phyloP scores from a whole-genome alignment of 225 moss, liverwort and hornwort genomes.

The Anthoceros angustus region DNA sequence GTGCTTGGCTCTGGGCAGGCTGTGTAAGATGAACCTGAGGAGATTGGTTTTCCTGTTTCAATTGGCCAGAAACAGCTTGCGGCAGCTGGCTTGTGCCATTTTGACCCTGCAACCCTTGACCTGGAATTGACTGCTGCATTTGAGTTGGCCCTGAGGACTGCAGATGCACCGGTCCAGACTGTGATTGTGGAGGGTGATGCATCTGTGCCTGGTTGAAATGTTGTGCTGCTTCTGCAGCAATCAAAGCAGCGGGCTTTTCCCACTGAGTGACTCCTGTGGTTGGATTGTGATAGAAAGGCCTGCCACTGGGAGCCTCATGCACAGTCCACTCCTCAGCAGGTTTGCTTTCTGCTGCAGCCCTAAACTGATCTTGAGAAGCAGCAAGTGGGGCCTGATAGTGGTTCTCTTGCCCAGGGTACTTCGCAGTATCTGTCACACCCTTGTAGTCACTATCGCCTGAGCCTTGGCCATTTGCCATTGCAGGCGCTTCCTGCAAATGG shows the following conservation, averaged over 20 bases:
- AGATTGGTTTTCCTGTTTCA: slow-evolving; percentile 16
- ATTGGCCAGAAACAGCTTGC: not conserved
- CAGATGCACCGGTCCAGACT: slow-evolving; percentile 7
- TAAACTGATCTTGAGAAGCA: slow-evolving; percentile 13
- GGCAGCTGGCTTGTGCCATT: not conserved
- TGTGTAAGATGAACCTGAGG: slow-evolving; percentile 36
- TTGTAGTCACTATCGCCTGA: not conserved
- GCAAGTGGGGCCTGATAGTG: not conserved
- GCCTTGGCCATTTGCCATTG: slow-evolving; percentile 4
- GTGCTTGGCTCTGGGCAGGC: slow-evolving; percentile 8
- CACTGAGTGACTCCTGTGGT: slow-evolving; percentile 41
- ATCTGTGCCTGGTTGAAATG: slow-evolving; percentile 29
- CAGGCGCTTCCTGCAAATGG: not conserved
- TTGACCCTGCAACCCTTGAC: slow-evolving; percentile 6
- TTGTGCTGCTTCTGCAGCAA: slow-evolving; percentile 18
- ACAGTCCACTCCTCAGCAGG: slow-evolving; percentile 4
- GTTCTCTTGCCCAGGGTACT: not conserved
- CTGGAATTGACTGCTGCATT: not conserved
- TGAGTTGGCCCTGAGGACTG: not conserved
- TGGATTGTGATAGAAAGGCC: slow-evolving; percentile 41
- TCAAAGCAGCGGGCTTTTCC: slow-evolving; percentile 44
- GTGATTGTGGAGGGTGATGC: slow-evolving; percentile 19
- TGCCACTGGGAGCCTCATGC: slow-evolving; percentile 49
- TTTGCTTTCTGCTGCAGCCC: slow-evolving; percentile 21
- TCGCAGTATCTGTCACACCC: not conserved